These are phyloP conservation scores for Warburgia ugandensis DNA, from an alignment of 164 flowering plant genomes.

Conservation along the genomic window DNA sequence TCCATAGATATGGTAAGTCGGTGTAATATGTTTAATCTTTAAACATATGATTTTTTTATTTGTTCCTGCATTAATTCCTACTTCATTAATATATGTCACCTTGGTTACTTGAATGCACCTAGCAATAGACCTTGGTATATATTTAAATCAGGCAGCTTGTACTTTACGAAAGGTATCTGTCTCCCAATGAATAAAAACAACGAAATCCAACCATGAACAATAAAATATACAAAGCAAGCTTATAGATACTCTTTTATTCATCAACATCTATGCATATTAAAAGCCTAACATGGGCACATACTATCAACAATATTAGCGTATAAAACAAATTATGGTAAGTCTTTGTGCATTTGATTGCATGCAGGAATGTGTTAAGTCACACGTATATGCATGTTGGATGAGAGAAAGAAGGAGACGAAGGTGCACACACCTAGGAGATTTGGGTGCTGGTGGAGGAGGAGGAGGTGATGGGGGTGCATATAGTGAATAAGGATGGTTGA, in stretches of 20 bases:
- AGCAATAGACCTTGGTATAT: no score
- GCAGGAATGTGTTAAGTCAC: not conserved
- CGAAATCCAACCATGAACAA: slow-evolving; percentile 3
- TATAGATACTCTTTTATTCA: slow-evolving; percentile 7
- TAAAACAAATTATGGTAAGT: not conserved
- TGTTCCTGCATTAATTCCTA: no score
- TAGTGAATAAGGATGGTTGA: slow-evolving; percentile 15
- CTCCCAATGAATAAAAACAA: slow-evolving; percentile 8
- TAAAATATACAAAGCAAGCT: slow-evolving; percentile 1
- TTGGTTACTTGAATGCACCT: no score
- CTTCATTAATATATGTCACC: no score
- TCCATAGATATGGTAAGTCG: no score
- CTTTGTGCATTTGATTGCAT: not conserved
- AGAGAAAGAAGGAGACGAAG: not conserved
- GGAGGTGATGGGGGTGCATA: slow-evolving; percentile 13
- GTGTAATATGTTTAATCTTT: no score
- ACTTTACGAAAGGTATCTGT: not conserved
- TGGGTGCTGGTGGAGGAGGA: slow-evolving; percentile 15
- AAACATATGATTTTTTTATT: no score
- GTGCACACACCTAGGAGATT: slow-evolving; percentile 29
- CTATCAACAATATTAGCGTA: not conserved
- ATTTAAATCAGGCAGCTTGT: no score
- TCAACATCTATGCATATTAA: not conserved
- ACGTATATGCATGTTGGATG: not conserved
- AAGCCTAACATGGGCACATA: slow-evolving; percentile 1